Base-by-base conservation (phyloP, 2,329 filamentous ascomycete genomes). In the Remersonia thermophila region DNA sequence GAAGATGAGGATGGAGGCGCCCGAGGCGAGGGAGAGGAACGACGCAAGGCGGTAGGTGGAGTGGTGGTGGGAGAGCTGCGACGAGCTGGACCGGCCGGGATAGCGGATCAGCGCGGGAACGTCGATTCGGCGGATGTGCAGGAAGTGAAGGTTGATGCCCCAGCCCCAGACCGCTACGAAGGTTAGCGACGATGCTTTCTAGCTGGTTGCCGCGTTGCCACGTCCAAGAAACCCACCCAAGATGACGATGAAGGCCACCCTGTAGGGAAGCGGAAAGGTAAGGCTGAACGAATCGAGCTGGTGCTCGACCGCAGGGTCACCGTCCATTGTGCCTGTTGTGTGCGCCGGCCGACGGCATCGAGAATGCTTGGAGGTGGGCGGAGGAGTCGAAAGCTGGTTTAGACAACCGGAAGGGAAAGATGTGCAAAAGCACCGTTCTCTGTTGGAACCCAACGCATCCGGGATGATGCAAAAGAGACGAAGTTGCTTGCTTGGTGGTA, bases 91-190 rank as follows among this genome's bases (percentile, higher is more conserved):
- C 47, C 85, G 82, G 29, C 72, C 65, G 27, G 86, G 85, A 58
- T 96, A 96, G 57, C 83, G 79, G 51, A 96, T 84, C 39, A 96
- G 70, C 23, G 77, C 69, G 14, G 85, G 83, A 37, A 93, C 83
- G 59, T 95, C 85, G 63, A 98, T 93, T 55, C 82, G 82, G 52
- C 77, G 67, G 40, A 75, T 61, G 51, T 80, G 70, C 41, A 96
- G 77, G 61, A 84, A 87, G 55, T 95, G 86, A 28, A 96, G 74
- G 63, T 95, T 96, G 49, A 82, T 60, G 47, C 80, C 86, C 86
- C 89, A 98, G 56, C 84, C 86, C 89, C 89, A 96, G 52, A 93
- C 79, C 49, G 84, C 86, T 93, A 40, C 23, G 32, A 31, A 3
- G 33, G 36, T 32, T 26, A 29, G 32, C 10, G 11, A 8, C 3